Base-by-base conservation (phyloP, 148 eudicot genomes). In the Spergularia marina region DNA sequence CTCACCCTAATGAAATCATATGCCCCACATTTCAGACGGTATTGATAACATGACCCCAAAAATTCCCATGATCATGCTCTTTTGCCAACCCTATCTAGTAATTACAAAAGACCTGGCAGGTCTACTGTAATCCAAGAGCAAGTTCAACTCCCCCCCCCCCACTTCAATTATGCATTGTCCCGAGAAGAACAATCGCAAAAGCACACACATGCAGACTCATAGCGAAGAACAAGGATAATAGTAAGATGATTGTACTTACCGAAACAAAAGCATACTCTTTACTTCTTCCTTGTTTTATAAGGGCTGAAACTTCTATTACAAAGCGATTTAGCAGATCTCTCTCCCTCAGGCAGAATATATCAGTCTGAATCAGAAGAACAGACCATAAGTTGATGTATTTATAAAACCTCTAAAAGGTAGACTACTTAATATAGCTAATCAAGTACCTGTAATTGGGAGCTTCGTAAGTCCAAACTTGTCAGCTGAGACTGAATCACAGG, bases 281-380 rank as follows among this genome's bases (percentile, higher is more conserved):
- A 86, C 87, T 92, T 82, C 71, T 83, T 60, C 99, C 99, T 77
- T 87, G 96, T 72, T 84, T 85, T 84, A 81, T 86, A 64, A 78
- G 76, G 25, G 62, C 76, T 30, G 97, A 88, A 75, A 95, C 87
- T 82, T 95, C 97, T 18, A 77, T 81, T 65, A 86, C 94, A 74
- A 95, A 92, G 54, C 88, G 94, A 61, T 76, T 66, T 72, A 95
- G 86, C 47, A 95, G 82, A 79, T 95, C 97, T 82, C 96, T 84
- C 82, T 95, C 99, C 81, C 99, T 85, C 75, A 95, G 71, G 87
- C 86, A 88, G 72, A 92, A 89, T 34, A 95, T 80, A 74, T 94
- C 98, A 69, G 88, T 84, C 98, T 94, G 90, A n/a, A 44, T 40
- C 49, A 77, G 18, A 65, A 74, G 66, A 68, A 41, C 9, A 73